Conservation (phyloP, 2,329 filamentous ascomycete genomes). For the Aspergillus puulaauensis region DNA sequence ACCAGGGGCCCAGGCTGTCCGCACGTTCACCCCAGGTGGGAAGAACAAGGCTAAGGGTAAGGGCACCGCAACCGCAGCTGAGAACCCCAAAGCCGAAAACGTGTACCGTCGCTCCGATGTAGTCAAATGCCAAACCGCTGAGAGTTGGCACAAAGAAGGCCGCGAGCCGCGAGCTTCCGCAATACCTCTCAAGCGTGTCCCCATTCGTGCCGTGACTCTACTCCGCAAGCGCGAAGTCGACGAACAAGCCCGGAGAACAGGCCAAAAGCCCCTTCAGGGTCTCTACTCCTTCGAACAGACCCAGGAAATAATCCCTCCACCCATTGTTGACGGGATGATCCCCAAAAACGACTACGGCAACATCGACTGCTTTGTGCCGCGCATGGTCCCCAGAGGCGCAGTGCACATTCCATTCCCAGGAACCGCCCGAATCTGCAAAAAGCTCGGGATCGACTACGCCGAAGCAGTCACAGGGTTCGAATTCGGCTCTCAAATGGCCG, state of each 20-base stretch:
- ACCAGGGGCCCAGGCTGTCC: constrained; percentile 66
- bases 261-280: constrained; percentile 81
- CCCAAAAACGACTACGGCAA: constrained; percentile 96
- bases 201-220: constrained; percentile 85
- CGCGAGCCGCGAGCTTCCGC: constrained; percentile 70
- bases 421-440: constrained; percentile 76
- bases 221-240: constrained; percentile 86
- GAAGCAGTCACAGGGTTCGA: constrained; percentile 97
- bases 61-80: constrained; percentile 22
- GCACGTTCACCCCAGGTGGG: constrained; percentile 66
- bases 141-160: constrained; percentile 98
- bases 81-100: constrained; percentile 57
- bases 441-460: constrained; percentile 81
- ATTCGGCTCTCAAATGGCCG: constrained; percentile 90
- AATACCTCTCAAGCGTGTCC: constrained; percentile 78
- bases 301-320: constrained; percentile 89
- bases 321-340: constrained; percentile 80
- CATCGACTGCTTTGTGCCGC: constrained; percentile 90
- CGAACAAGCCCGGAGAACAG: constrained; percentile 75
- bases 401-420: constrained; percentile 79
- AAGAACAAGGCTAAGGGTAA: constrained; percentile 61
- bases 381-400: constrained; percentile 86
- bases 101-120: constrained; percentile 80
- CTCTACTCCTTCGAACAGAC: constrained; percentile 84
- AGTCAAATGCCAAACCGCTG: constrained; percentile 80